A percentile compares a stretch with the other conserved stretches of the same genome.
These are phyloP conservation scores for Nephelium lappaceum DNA, from an alignment of 345 rosid species.

Conservation along the genomic window DNA sequence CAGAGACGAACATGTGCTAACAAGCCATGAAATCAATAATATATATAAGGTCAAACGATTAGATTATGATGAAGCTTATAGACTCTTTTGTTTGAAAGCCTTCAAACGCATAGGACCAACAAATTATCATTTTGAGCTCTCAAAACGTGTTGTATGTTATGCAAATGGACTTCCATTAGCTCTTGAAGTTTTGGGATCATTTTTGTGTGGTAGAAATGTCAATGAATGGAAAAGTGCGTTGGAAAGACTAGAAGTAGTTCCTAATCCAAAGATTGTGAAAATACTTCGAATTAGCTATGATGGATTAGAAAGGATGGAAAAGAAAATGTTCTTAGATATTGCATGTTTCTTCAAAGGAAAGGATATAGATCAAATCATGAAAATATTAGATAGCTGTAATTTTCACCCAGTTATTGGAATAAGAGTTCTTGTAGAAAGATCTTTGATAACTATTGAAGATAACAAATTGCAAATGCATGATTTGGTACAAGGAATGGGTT, in stretches of 20 bases:
- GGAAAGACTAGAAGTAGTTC: conserved; percentile 2
- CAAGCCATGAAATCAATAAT: background rate
- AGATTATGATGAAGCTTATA: background rate
- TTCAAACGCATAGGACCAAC: background rate
- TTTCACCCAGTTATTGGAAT: background rate
- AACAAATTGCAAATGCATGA: conserved; percentile 39
- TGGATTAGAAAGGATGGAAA: background rate
- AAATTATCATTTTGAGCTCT: background rate
- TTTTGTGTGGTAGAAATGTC: background rate
- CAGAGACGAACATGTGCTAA: background rate
- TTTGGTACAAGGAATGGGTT: conserved; percentile 25
- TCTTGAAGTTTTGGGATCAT: background rate
- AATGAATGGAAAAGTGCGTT: conserved; percentile 12
- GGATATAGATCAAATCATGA: background rate
- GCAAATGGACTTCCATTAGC: background rate
- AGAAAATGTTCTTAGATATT: background rate
- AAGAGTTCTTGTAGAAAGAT: conserved; percentile 3
- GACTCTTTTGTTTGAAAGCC: background rate
- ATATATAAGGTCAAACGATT: background rate
- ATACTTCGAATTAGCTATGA: background rate
- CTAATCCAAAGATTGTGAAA: conserved; percentile 8
- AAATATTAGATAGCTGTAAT: conserved; percentile 1
- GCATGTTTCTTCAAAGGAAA: background rate
- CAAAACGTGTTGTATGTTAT: background rate
- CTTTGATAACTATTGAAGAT: conserved; percentile 26